These are phyloP conservation scores for Lipomyces starkeyi DNA, from an alignment of 805 yeast genomes.

Conservation along the genomic window DNA sequence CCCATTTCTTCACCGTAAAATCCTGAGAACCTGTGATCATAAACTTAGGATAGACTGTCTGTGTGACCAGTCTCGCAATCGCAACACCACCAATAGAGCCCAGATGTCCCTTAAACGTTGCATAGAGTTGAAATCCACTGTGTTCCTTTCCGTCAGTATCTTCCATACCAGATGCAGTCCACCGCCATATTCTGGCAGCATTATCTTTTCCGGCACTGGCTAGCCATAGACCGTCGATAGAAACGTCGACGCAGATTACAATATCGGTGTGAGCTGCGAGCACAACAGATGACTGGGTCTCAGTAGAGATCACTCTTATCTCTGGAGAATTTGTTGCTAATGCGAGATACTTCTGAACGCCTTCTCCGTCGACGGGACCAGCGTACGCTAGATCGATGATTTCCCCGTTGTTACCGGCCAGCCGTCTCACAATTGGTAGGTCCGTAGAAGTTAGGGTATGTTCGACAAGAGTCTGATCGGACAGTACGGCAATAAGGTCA, in stretches of 20 bases:
- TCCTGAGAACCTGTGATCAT: conserved; percentile 84
- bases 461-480: conserved; percentile 82
- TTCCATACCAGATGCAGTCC: conserved; percentile 35
- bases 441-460: conserved; percentile 48
- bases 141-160: conserved; percentile 49
- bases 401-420: conserved; percentile 96
- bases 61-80: conserved; percentile 59
- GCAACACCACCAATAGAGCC: conserved; percentile 84
- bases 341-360: conserved; percentile 56
- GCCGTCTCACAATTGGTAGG: conserved; percentile 54
- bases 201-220: conserved; percentile 92
- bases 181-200: conserved; percentile 83
- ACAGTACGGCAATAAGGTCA: conserved; percentile 59
- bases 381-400: conserved; percentile 85
- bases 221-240: conserved; percentile 84
- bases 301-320: conserved; percentile 67
- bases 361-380: conserved; percentile 57
- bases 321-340: conserved; percentile 94
- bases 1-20: conserved; percentile 86
- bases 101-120: conserved; percentile 83
- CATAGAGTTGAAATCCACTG: conserved; percentile 55
- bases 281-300: conserved; percentile 63
- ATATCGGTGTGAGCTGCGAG: conserved; percentile 86
- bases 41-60: conserved; percentile 60
- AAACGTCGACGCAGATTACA: conserved; percentile 77